Base-by-base conservation (phyloP, 2,329 filamentous ascomycete species). In the Pyrenochaeta sp. region DNA sequence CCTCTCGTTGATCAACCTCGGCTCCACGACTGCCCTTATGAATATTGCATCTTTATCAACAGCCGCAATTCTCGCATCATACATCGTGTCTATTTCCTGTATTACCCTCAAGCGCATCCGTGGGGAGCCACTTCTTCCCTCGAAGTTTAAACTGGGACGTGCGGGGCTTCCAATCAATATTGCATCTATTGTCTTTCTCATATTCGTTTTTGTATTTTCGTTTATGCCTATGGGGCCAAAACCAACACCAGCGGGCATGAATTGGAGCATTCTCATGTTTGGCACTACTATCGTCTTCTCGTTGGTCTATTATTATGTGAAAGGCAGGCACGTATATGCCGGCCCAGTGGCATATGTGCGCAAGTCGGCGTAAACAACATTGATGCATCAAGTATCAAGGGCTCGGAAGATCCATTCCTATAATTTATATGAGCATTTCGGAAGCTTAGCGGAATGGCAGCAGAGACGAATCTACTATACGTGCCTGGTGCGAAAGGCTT, bases 111-210 rank as follows among this genome's bases (percentile, higher is more conserved):
- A 76, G 41, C 71, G 76, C 3, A 54, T 77, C 24, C 70, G 69
- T 9, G 62, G 68, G 3, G 67, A 79, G 35, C 58, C 68, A 3
- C 67, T 80, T 3, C 72, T 77, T 4, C 67, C 68, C 1, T 69
- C 72, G 2, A 72, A 72, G 18, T 80, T 75, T 70, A 72, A 69
- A 6, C 64, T 80, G 5, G 77, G 78, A n/a, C 59, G 55, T 11
- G 71, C 55, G 27, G 75, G 77, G 0, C 48, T 76, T 41, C 53
- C 65, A 1, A 61, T 78, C 50, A 78, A 78, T 38, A 53, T 73
- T 9, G 59, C 68, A 13, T 60, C 73, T 1, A 51, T 78, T 11
- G 27, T 61, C 0, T 77, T 74, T 40, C 45, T 77, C 6, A 20
- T 69, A 2, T 69, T 74, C 0, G 45, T 72, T 3, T 77, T 74